Base-by-base conservation (phyloP, 1,284 basidiomycete genomes). In the Ustilago xerochloae region DNA sequence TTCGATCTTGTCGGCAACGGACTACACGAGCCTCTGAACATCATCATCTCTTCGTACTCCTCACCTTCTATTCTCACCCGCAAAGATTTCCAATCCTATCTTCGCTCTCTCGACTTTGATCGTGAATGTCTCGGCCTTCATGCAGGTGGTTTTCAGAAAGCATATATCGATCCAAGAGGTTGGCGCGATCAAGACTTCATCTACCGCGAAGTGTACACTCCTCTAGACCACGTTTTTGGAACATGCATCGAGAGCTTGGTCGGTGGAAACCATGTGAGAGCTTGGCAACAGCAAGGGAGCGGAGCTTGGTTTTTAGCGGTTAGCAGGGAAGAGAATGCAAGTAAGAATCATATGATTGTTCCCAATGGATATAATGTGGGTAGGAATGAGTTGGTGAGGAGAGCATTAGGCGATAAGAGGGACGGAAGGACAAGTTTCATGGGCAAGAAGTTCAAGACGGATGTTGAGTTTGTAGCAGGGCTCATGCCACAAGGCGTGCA, bases 221-320 rank as follows among this genome's bases (percentile, higher is more conserved):
- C 68, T 28, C 33, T 78, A 41, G 57, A 79, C 61, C 48, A 75
- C 45, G 47, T 71, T 28, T 50, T 80, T 22, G 72, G 73, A 7
- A 78, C 78, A 2, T 83, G 82, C 55, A 63, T 70, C 75, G 93
- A 98, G 85, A 92, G 92, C 3, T 88, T 97, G 48, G 80, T 92
- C 64, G 95, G 95, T 6, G 95, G 95, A 3, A 89, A 92, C 79
- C 95, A 98, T 92, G 84, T 88, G 3, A 93, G 96, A 84, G 87
- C 91, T 63, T 81, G 78, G 78, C 78, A 81, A 32, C 78, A 79
- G 47, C 67, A 75, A 35, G 91, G 90, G 0, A 85, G 87, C 6
- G 93, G 72, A n/a, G 55, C 94, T 3, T 88, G 92, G 64, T 97
- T 97, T 84, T 87, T 97, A 85, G 94, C 92, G n/a, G 79, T 75